Evolutionary conservation across 805 yeast species (phyloP).

Genomic region (Hanseniaspora clermontiae): DNA sequence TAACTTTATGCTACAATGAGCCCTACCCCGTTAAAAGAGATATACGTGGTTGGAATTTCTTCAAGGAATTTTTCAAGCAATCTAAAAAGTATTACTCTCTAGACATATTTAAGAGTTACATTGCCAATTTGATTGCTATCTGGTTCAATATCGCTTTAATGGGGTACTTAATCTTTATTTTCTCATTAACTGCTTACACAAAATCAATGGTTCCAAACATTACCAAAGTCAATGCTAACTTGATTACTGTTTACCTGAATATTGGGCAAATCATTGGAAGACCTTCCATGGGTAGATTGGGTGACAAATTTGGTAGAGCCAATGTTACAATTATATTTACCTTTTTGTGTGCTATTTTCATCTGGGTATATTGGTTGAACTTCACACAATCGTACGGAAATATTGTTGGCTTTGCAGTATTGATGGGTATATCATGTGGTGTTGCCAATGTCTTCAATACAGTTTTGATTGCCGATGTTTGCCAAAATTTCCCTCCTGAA

Average conservation of each 20-base stretch:
- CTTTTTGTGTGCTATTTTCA: constrained; percentile 28
- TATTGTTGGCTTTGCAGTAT: constrained; percentile 32
- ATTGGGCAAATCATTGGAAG: constrained; percentile 39
- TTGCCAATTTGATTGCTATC: constrained; percentile 26
- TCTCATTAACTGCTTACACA: constrained; percentile 37
- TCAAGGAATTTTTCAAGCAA: constrained; percentile 15
- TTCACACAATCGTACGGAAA: constrained; percentile 30
- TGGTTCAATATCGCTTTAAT: constrained; percentile 31
- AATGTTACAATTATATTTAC: constrained; percentile 34
- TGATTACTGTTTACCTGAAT: constrained; percentile 35
- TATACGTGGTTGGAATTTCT: constrained; percentile 22
- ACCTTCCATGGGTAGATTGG: constrained; percentile 35
- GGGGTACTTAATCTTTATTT: constrained; percentile 35
- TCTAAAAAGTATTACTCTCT: constrained; percentile 29
- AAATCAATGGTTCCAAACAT: constrained; percentile 33
- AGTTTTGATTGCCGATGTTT: constrained; percentile 31
- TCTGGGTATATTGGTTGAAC: constrained; percentile 37
- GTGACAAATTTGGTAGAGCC: constrained; percentile 37
- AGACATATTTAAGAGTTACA: constrained; percentile 24
- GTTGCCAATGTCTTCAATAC: constrained; percentile 34
- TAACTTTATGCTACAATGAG: background rate
- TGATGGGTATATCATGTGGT: constrained; percentile 37
- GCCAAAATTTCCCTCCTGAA: constrained; percentile 24
- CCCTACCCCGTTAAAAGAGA: constrained; percentile 14
- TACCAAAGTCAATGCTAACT: constrained; percentile 33